Evolutionary conservation across 2,329 filamentous ascomycete genomes (phyloP).

Genomic region (Thermochaetoides dissita): DNA sequence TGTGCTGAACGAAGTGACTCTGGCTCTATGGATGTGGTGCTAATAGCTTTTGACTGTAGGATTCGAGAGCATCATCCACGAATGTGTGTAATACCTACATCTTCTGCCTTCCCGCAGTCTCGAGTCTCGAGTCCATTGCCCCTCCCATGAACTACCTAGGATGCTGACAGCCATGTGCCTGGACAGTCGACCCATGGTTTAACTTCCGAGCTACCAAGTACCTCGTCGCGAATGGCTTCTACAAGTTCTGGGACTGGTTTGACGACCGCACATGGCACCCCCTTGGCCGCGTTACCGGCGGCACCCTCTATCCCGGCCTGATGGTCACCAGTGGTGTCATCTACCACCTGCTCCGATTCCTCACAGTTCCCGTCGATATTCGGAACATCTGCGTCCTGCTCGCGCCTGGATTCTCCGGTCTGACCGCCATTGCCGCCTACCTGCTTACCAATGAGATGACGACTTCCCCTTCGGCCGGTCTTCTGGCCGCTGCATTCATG

Average conservation of each 20-base stretch:
- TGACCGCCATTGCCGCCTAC: conserved; percentile 87
- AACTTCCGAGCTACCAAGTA: conserved; percentile 99
- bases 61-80: conserved; percentile 99
- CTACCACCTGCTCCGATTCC: conserved; percentile 79
- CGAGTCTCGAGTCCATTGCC: not conserved
- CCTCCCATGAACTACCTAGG: not conserved
- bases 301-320: conserved; percentile 93
- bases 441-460: conserved; percentile 96
- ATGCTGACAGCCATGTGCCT: conserved; percentile 12
- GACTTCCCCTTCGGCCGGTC: conserved; percentile 82
- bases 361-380: conserved; percentile 91
- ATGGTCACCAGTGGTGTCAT: conserved; percentile 98
- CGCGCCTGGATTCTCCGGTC: conserved; percentile 82
- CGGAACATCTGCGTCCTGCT: conserved; percentile 97
- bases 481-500: conserved; percentile 91
- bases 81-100: conserved; percentile 51
- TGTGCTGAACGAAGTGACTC: no score
- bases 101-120: no score
- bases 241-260: conserved; percentile 99
- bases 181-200: conserved; percentile 94
- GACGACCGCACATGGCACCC: conserved; percentile 99
- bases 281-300: conserved; percentile 92
- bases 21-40: conserved; percentile 9
- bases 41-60: conserved; percentile 35
- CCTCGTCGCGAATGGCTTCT: conserved; percentile 90